These are phyloP conservation scores for Carex myosuroides DNA, from an alignment of 176 grass and related monocot genomes.

Conservation along the genomic window DNA sequence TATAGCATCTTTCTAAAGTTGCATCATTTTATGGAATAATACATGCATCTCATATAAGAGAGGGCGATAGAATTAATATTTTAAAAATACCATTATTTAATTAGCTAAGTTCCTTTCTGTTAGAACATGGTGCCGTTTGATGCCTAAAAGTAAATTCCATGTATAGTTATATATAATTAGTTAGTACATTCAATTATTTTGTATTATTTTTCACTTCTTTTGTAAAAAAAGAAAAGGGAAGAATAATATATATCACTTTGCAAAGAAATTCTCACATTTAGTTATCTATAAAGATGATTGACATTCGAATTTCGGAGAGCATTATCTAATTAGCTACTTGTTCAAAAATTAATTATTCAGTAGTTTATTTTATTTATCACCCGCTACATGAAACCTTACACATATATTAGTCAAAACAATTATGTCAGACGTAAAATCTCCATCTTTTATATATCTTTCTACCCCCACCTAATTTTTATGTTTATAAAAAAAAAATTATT, in stretches of 20 bases:
- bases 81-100: background rate
- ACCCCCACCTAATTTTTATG: too few relatives aligned
- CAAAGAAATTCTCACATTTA: background rate
- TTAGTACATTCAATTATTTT: background rate
- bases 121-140: background rate
- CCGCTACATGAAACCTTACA: too few relatives aligned
- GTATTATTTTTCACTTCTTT: background rate
- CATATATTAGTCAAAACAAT: too few relatives aligned
- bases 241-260: conserved; percentile 6
- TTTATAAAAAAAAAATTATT: too few relatives aligned
- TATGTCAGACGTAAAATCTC: too few relatives aligned
- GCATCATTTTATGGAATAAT: background rate
- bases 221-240: background rate
- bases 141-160: conserved; percentile 5
- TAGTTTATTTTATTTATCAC: too few relatives aligned
- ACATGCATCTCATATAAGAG: background rate
- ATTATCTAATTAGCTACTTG: too few relatives aligned
- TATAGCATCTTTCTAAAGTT: background rate
- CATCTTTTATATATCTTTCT: too few relatives aligned
- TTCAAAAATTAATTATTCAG: too few relatives aligned
- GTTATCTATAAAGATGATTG: too few relatives aligned
- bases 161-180: background rate
- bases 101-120: background rate
- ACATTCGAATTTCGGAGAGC: too few relatives aligned
- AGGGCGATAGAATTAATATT: background rate